phyloP scores from a whole-genome alignment of 352 stramenopile genomes.

The Phytophthora sp. region DNA sequence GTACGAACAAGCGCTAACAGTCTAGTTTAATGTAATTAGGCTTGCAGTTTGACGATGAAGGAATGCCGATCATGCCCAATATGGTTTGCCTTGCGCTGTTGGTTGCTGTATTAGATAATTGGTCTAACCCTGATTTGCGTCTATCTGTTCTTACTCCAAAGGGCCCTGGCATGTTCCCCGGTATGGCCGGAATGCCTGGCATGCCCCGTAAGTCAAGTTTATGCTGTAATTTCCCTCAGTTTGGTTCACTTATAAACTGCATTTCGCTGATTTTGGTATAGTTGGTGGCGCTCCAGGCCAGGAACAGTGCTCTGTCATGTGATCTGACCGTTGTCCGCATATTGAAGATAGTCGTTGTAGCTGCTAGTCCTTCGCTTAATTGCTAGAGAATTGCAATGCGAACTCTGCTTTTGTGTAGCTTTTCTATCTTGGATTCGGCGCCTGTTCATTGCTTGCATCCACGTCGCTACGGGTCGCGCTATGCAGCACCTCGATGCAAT shows the following conservation, averaged over 20 bases:
- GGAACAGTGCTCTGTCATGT: slow-evolving; percentile 84
- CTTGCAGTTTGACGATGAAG: slow-evolving; percentile 96
- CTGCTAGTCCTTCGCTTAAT: slow-evolving; percentile 30
- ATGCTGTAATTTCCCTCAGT: neutral
- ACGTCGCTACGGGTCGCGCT: neutral
- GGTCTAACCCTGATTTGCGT: slow-evolving; percentile 3
- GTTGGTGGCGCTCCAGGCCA: slow-evolving; percentile 60
- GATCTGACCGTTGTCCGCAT: slow-evolving; percentile 16
- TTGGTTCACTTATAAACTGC: slow-evolving; percentile 12
- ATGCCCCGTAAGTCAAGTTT: slow-evolving; percentile 62
- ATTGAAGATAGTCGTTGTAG: slow-evolving; percentile 26
- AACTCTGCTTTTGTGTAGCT: neutral
- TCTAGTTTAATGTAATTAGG: slow-evolving; percentile 41
- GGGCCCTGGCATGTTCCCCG: slow-evolving; percentile 79
- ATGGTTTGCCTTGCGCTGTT: slow-evolving; percentile 60
- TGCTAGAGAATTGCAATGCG: slow-evolving; percentile 34
- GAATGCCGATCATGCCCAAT: slow-evolving; percentile 96
- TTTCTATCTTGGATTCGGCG: slow-evolving; percentile 29
- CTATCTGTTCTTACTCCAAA: slow-evolving; percentile 26
- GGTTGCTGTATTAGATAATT: neutral
- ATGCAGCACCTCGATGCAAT: slow-evolving; percentile 58
- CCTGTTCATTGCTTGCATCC: slow-evolving; percentile 21
- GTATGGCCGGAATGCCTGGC: slow-evolving; percentile 84
- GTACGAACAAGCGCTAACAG: neutral
- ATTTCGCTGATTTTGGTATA: slow-evolving; percentile 27